Base-by-base conservation (phyloP, 1,284 basidiomycete species). In the Pseudozyma tsukubaensis region DNA sequence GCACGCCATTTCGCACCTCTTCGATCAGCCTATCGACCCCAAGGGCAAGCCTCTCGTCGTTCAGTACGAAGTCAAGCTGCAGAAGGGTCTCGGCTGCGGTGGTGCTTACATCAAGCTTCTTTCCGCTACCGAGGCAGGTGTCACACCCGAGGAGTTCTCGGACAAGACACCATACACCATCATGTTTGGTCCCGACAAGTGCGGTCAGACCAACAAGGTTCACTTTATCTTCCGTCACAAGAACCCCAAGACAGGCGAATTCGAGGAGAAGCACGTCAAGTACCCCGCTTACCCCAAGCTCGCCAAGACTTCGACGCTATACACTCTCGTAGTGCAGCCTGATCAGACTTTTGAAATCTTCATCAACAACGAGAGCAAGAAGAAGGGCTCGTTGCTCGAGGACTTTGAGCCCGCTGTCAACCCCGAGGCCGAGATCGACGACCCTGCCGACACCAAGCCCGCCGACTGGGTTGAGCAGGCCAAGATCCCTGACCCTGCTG, bases 61-160 rank as follows among this genome's bases (percentile, higher is more conserved):
- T 18, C 95, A 98, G 86, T 99, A 99, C 85, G 97, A 99, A 86
- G 78, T 82, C 50, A 97, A 99, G 88, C 94, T 97, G 86, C 96
- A 99, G 88, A 96, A 98, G 87, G 96, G 96, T 63, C 93, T 97
- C 65, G 95, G 96, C 87, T 99, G 97, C 82, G 97, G 97, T 86
- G 97, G 97, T 87, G 97, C 97, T 43, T 99, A 99, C 87, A 87
- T 99, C 87, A 99, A 99, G 88, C 91, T 99, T 62, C 90, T 99
- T 55, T 86, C 86, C 44, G 88, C 88, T 72, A 77, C 71, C 37
- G 82, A 84, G 32, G 78, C 79, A 18, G 85, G 81, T 39, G 72
- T 84, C 42, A 67, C 76, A 24, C 60, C 80, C 39, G 80, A 82
- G 50, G 73, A 83, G 66, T 84, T 84, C 65, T 79, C 75, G 36